Conservation (phyloP, 2,329 filamentous ascomycete species). For the Gaeumannomyces sp. region DNA sequence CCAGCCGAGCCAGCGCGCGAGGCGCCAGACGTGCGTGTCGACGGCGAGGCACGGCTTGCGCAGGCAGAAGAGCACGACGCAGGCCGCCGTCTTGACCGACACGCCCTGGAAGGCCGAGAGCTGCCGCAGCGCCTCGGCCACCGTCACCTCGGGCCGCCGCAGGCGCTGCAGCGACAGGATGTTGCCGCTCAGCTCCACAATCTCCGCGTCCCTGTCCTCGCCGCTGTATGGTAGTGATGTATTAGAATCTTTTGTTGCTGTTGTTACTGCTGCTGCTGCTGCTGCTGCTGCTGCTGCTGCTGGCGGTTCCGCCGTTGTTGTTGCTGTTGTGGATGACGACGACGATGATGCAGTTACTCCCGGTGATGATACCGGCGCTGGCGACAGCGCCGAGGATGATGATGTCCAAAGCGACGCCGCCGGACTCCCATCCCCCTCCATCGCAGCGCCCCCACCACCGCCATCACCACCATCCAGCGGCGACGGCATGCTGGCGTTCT, state of each 20-base stretch:
- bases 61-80: slow-evolving; percentile 46
- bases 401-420: background rate
- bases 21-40: slow-evolving; percentile 46
- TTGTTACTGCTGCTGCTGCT: background rate
- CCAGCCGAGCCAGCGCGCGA: slow-evolving; percentile 44
- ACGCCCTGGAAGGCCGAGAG: slow-evolving; percentile 45
- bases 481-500: background rate
- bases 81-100: slow-evolving; percentile 48
- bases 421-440: too few relatives aligned
- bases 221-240: background rate
- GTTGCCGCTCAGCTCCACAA: slow-evolving; percentile 15
- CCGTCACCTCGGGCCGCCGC: slow-evolving; percentile 34
- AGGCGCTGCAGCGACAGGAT: slow-evolving; percentile 54
- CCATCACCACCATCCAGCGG: background rate
- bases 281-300: slow-evolving; percentile 27
- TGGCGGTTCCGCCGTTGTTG: slow-evolving; percentile 46
- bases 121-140: slow-evolving; percentile 37
- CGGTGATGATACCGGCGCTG: slow-evolving; percentile 40
- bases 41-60: slow-evolving; percentile 42
- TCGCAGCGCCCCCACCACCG: too few relatives aligned
- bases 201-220: background rate
- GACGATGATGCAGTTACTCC: background rate
- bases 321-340: background rate
- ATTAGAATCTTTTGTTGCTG: background rate
- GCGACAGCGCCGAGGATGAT: too few relatives aligned